A percentile compares a stretch with the other conserved stretches of the same genome.
Conservation (phyloP, 495 filamentous ascomycete species). For the Trichoderma parareesei region DNA sequence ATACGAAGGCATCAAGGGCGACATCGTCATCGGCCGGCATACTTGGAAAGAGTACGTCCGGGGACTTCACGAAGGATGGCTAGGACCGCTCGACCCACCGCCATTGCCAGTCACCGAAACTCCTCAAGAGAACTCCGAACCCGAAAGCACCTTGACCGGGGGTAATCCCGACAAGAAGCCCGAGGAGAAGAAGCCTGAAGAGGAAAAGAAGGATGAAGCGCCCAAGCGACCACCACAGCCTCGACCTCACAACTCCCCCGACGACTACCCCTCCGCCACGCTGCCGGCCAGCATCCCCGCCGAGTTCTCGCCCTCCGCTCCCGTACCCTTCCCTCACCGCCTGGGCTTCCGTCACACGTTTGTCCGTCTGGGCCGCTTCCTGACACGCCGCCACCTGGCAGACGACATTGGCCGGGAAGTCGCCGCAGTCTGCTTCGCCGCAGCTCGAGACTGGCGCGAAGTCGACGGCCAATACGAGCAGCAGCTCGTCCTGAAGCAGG, state of each 20-base stretch:
- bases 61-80: slow-evolving; percentile 92
- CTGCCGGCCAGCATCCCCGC: slow-evolving; percentile 54
- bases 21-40: slow-evolving; percentile 83
- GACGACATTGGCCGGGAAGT: slow-evolving; percentile 85
- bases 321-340: slow-evolving; percentile 76
- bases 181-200: slow-evolving; percentile 21
- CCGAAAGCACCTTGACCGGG: neutral
- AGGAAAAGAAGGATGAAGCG: slow-evolving; percentile 36
- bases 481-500: slow-evolving; percentile 57
- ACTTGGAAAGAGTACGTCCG: slow-evolving; percentile 97
- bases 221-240: slow-evolving; percentile 42
- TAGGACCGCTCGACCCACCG: slow-evolving; percentile 61
- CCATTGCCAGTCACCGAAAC: slow-evolving; percentile 23
- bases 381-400: slow-evolving; percentile 77
- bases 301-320: slow-evolving; percentile 54
- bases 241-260: slow-evolving; percentile 58
- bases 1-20: slow-evolving; percentile 66
- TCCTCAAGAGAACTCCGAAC: slow-evolving; percentile 24
- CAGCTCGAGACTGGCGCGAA: slow-evolving; percentile 41
- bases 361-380: slow-evolving; percentile 75
- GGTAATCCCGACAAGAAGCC: slow-evolving; percentile 6
- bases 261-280: slow-evolving; percentile 55
- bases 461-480: slow-evolving; percentile 50
- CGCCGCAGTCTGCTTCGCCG: slow-evolving; percentile 70
- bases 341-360: slow-evolving; percentile 92